A percentile compares a stretch with the other conserved stretches of the same genome.
phyloP scores from a whole-genome alignment of 176 grass and related monocot species.

The Musa troglodytarum region DNA sequence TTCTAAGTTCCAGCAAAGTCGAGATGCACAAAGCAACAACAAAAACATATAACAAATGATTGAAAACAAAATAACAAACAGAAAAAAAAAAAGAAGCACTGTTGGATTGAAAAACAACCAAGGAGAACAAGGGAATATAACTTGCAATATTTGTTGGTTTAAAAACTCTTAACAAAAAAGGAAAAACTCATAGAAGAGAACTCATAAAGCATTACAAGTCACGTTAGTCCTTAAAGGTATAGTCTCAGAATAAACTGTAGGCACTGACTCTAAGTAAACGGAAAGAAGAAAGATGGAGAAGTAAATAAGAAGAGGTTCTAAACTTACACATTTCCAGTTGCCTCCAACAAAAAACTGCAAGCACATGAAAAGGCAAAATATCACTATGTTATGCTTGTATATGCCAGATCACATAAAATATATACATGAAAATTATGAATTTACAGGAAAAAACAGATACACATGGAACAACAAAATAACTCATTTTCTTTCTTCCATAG shows the following conservation, averaged over 20 bases:
- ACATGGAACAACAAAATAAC: background rate
- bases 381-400: background rate
- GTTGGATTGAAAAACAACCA: too few relatives aligned
- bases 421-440: background rate
- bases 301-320: background rate
- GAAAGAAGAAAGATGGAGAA: slow-evolving; percentile 1
- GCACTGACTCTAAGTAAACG: background rate
- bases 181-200: too few relatives aligned
- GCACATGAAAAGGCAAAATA: slow-evolving; percentile 5
- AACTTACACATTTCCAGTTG: slow-evolving; percentile 99
- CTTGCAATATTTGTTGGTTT: too few relatives aligned
- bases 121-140: too few relatives aligned
- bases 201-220: background rate
- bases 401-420: background rate
- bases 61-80: too few relatives aligned
- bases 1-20: too few relatives aligned
- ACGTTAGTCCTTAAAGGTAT: background rate
- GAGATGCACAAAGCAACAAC: too few relatives aligned
- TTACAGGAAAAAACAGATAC: background rate
- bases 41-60: too few relatives aligned
- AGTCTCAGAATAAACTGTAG: background rate
- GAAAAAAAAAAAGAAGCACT: too few relatives aligned
- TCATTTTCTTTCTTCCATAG: background rate
- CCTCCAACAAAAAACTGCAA: slow-evolving; percentile 98
- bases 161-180: too few relatives aligned